These are phyloP conservation scores for Paraglomus brasilianum DNA, from an alignment of 192 early-diverging fungal genomes.

Conservation along the genomic window DNA sequence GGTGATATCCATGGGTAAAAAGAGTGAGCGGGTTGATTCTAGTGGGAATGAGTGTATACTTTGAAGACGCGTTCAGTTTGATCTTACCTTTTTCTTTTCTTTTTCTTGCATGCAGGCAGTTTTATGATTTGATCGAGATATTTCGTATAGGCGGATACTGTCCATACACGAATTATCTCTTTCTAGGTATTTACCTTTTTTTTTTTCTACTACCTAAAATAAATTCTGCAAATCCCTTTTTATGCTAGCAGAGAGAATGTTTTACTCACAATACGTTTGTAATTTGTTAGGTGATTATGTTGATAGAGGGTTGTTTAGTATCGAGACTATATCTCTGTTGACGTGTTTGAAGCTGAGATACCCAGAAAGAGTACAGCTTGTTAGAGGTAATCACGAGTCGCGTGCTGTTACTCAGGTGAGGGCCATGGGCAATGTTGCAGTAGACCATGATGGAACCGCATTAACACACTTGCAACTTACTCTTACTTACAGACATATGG, in stretches of 20 bases:
- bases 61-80: not conserved
- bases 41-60: not conserved
- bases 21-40: not conserved
- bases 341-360: slow-evolving; percentile 86
- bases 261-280: not conserved
- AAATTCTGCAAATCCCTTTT: not conserved
- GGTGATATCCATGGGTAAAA: slow-evolving; percentile 23
- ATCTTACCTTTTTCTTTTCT: not conserved
- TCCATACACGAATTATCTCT: slow-evolving; percentile 85
- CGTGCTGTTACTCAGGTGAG: slow-evolving; percentile 84
- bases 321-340: slow-evolving; percentile 91
- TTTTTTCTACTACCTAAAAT: not conserved
- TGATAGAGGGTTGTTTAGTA: slow-evolving; percentile 79
- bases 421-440: not conserved
- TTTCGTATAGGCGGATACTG: slow-evolving; percentile 80
- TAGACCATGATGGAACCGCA: not conserved
- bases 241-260: not conserved
- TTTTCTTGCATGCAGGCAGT: slow-evolving; percentile 55
- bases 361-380: slow-evolving; percentile 82
- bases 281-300: slow-evolving; percentile 82
- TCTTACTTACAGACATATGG: slow-evolving; percentile 69
- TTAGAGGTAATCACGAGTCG: slow-evolving; percentile 95
- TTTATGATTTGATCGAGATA: slow-evolving; percentile 85
- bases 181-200: slow-evolving; percentile 58
- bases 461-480: not conserved